Evolutionary conservation across 2,329 filamentous ascomycete species (phyloP), one percentile per base, ranked within the genome.

Genomic region (Pseudogymnoascus sp.): DNA sequence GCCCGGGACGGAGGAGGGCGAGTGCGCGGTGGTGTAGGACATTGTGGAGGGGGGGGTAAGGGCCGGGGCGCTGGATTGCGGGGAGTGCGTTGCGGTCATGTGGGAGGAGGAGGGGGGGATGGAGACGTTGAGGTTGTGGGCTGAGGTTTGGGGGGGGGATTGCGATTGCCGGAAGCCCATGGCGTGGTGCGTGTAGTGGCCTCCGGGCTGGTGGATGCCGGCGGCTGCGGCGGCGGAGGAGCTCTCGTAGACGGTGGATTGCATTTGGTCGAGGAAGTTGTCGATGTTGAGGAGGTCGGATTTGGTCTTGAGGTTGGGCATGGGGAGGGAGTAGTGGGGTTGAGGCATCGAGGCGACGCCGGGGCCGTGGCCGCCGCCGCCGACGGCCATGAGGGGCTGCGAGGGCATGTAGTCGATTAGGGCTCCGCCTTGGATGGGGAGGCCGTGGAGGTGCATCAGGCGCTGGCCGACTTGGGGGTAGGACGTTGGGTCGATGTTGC

Each of bases 191-290:
- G 85, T 77, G 71, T 89, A 87, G 73, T 91, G 88, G 15, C 84
- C 78, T 65, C 87, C 87, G 61, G 89, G 86, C 67, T 92, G 86
- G 70, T 90, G 89, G 64, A 96, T 84, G 64, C 90, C 89, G 47
- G 89, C 88, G 11, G 86, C 86, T 2, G 91, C 90, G 33, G 91
- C 88, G 61, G 92, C 88, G 70, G 87, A 90, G 63, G 92, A 87
- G 75, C 88, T 96, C 78, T 97, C 95, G 74, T 97, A 97, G 60
- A 97, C 91, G 53, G 93, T 97, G 68, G 89, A 87, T 77, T 97
- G 93, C 82, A 97, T 93, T 77, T 97, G 91, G 77, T 96, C 92
- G 63, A 99, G 84, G 75, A 97, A 90, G 73, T 92, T 89, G 75
- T 97, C 95, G 72, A 97, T 93, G 74, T 96, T 92, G 74, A 96